Evolutionary conservation across 441 rosid genomes (phyloP), one percentile per base, ranked within the genome.

Genomic region (Pelargonium australe): DNA sequence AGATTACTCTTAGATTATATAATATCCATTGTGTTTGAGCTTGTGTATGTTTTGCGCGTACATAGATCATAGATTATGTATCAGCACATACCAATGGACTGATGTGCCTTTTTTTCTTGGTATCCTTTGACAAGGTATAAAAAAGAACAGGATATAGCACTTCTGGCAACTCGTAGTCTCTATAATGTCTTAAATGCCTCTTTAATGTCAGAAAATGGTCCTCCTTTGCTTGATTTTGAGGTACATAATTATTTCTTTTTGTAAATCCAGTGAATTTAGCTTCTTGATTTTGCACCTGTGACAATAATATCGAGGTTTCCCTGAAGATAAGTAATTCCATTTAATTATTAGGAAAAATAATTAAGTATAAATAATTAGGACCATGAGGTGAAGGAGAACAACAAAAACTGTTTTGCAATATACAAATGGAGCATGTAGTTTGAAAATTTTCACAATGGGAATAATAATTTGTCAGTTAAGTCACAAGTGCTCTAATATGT

Each of bases 151-250:
- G 92, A 89, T 25, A 84, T 80, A 83, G 79, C 93, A 64, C 89
- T 90, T 77, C 79, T 92, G 77, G 97, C 98, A 16, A 95, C 97
- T 28, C 78, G 85, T 74, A 87, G 98, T 79, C 97, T 95, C 71
- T 68, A 90, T 82, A 90, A 85, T 79, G 79, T 95, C 71, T 81
- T 95, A 77, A 81, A 77, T 80, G 93, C 91, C 61, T 87, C 97
- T 7, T 77, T 95, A 69, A 83, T 86, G 75, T 85, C 97, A 72
- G 99, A 91, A 72, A 84, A 89, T 68, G 99, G 99, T 78, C 97
- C 99, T 67, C 99, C 99, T n/a, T 76, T 95, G 87, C 92, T 95
- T 78, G 99, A 95, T 72, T 92, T 95, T 81, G 99, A 95, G 99
- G 99, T 91, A 80, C 19, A 16, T 34, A 31, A 7, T 43, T 31